Evolutionary conservation across 2,329 filamentous ascomycete genomes (phyloP).

Genomic region (Pseudopithomyces chartarum): DNA sequence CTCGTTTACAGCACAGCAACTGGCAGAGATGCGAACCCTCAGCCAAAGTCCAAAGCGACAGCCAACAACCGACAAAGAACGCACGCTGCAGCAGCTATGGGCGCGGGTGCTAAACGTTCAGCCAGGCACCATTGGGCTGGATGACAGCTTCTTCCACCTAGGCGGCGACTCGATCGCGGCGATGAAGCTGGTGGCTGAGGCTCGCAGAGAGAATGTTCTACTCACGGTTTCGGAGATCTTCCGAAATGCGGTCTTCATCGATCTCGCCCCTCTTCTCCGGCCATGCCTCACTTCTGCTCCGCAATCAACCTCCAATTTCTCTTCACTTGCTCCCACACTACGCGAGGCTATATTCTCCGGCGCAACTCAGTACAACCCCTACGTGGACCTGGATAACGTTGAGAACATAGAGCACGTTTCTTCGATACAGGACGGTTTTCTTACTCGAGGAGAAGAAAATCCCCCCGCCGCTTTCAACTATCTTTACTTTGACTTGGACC

Average conservation of each 20-base stretch:
- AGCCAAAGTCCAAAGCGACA: background rate
- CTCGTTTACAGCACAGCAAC: background rate
- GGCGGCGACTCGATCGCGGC: slow-evolving; percentile 44
- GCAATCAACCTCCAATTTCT: too few species aligned
- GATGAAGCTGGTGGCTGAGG: slow-evolving; percentile 34
- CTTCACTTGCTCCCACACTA: too few species aligned
- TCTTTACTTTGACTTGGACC: too few species aligned
- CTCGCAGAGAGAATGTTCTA: background rate
- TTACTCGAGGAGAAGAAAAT: too few species aligned
- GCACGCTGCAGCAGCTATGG: slow-evolving; percentile 34
- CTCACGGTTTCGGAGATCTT: background rate
- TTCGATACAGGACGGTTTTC: too few species aligned
- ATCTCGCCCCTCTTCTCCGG: background rate
- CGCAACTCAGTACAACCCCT: too few species aligned
- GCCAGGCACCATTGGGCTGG: slow-evolving; percentile 30
- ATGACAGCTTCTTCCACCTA: slow-evolving; percentile 38
- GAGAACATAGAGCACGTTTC: too few species aligned
- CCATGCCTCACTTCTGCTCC: too few species aligned
- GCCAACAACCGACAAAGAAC: slow-evolving; percentile 21
- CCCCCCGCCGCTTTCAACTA: too few species aligned
- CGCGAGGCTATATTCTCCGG: too few species aligned
- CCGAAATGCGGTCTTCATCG: background rate
- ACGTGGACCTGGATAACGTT: too few species aligned
- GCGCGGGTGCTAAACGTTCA: slow-evolving; percentile 33
- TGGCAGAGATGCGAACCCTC: background rate